These are phyloP conservation scores for Pseudogymnoascus sp. DNA, from an alignment of 2,329 filamentous ascomycete species.

Conservation along the genomic window DNA sequence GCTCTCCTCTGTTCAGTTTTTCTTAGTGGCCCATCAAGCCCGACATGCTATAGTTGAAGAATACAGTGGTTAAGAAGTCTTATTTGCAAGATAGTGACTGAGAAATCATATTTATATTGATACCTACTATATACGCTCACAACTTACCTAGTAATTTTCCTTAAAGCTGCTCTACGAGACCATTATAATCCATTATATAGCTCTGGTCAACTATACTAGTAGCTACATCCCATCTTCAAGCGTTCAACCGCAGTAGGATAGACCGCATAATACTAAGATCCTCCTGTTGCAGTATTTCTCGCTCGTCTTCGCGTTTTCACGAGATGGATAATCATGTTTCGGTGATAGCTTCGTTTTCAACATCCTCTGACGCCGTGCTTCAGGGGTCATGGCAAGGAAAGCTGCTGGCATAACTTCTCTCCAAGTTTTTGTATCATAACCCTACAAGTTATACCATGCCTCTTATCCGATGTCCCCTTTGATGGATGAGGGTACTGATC, in stretches of 20 bases:
- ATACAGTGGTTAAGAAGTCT: not conserved
- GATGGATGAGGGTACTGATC: too few species aligned
- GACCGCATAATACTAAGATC: not conserved
- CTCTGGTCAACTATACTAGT: not conserved
- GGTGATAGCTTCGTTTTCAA: not conserved
- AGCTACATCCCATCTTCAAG: not conserved
- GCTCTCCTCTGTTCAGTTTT: not conserved
- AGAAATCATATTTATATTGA: not conserved
- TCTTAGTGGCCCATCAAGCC: not conserved
- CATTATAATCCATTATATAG: not conserved
- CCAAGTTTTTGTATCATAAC: too few species aligned
- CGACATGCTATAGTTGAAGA: not conserved
- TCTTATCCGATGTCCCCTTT: too few species aligned
- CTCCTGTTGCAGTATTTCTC: not conserved
- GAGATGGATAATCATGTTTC: not conserved
- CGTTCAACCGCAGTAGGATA: not conserved
- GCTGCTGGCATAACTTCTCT: too few species aligned
- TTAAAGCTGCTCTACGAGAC: not conserved
- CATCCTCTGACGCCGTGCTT: too few species aligned
- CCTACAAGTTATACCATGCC: too few species aligned
- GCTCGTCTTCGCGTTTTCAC: not conserved
- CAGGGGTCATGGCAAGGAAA: too few species aligned
- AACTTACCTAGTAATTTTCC: not conserved
- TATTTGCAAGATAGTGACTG: not conserved
- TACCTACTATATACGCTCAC: not conserved